Conservation (phyloP, 495 filamentous ascomycete species). For the Hapsidospora chrysogenum region DNA sequence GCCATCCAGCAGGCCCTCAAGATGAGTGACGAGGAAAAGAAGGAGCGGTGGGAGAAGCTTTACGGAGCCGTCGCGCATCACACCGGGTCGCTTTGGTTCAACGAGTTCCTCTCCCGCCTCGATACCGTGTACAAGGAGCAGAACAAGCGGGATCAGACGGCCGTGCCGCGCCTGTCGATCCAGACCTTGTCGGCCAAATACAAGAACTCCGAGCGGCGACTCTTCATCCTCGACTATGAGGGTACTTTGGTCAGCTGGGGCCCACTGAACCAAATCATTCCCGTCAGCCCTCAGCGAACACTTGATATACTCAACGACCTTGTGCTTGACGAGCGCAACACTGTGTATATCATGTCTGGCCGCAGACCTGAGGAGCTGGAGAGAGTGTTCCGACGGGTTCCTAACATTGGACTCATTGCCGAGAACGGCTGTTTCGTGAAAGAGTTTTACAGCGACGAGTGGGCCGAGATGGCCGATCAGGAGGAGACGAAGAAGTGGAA, state of each 20-base stretch:
- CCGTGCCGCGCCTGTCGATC: slow-evolving; percentile 66
- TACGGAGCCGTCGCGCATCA: slow-evolving; percentile 58
- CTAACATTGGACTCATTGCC: slow-evolving; percentile 69
- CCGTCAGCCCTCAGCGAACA: slow-evolving; percentile 61
- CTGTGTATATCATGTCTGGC: slow-evolving; percentile 87
- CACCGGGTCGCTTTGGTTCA: slow-evolving; percentile 72
- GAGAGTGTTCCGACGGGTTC: slow-evolving; percentile 59
- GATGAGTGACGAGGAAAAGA: slow-evolving; percentile 55
- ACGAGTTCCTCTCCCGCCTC: slow-evolving; percentile 49
- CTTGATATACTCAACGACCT: slow-evolving; percentile 66
- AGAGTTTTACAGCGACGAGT: slow-evolving; percentile 44
- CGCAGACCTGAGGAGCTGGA: slow-evolving; percentile 77
- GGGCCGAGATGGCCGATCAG: slow-evolving; percentile 58
- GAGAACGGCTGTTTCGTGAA: slow-evolving; percentile 87
- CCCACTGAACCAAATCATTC: slow-evolving; percentile 58
- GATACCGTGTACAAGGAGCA: slow-evolving; percentile 66
- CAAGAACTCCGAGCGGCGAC: slow-evolving; percentile 39
- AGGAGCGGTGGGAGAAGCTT: slow-evolving; percentile 56
- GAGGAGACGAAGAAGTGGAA: slow-evolving; percentile 59
- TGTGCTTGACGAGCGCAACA: slow-evolving; percentile 56
- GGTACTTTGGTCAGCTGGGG: slow-evolving; percentile 79
- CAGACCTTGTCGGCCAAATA: slow-evolving; percentile 47
- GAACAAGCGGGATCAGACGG: slow-evolving; percentile 61
- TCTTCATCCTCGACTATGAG: slow-evolving; percentile 86
- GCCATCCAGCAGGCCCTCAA: slow-evolving; percentile 69